These are phyloP conservation scores for Citrullus amarus DNA, from an alignment of 306 rosid species.

Conservation along the genomic window DNA sequence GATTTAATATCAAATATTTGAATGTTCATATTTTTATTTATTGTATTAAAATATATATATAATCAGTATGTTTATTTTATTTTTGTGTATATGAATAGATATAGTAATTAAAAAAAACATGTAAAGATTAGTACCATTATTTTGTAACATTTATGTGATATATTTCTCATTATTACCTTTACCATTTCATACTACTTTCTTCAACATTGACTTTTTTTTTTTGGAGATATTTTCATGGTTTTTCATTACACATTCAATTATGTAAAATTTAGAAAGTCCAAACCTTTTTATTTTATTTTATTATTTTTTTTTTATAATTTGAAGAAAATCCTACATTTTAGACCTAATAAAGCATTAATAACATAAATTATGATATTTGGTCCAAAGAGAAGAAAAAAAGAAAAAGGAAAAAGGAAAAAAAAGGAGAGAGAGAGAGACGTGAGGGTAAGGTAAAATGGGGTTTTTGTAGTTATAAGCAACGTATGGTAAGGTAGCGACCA, in stretches of 20 bases:
- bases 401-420: background rate
- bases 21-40: no score
- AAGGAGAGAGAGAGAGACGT: background rate
- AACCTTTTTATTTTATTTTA: background rate
- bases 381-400: background rate
- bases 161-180: no score
- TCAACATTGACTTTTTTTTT: no score
- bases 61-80: no score
- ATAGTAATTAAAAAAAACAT: no score
- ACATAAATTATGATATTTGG: background rate
- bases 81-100: no score
- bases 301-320: background rate
- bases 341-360: background rate
- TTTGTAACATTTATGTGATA: no score
- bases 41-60: no score
- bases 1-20: no score
- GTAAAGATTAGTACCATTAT: no score
- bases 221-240: no score
- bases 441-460: background rate
- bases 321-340: background rate
- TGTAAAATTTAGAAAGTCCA: background rate
- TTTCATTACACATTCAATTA: background rate
- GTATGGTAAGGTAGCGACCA: background rate
- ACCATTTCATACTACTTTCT: background rate
- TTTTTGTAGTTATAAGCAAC: conserved; percentile 3